Conservation (phyloP, 192 early-diverging fungal species). For the Pilaira anomala region DNA sequence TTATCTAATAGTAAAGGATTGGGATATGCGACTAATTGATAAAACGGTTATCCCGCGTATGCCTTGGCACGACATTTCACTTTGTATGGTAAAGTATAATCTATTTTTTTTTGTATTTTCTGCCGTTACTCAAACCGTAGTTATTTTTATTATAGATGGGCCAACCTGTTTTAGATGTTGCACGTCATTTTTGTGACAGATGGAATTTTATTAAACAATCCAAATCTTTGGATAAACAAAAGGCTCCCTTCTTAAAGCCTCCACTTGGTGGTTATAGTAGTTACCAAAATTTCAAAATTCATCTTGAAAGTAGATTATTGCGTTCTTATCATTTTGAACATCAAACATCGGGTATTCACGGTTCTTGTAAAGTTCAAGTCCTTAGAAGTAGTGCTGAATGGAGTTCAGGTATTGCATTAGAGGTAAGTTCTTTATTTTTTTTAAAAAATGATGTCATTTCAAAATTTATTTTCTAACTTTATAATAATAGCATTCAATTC, state of each 20-base stretch:
- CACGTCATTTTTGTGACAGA: conserved; percentile 79
- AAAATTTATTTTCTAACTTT: no score
- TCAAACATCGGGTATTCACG: conserved; percentile 50
- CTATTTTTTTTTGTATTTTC: not conserved
- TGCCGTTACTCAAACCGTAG: not conserved
- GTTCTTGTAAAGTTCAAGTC: conserved; percentile 59
- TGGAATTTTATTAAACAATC: conserved; percentile 84
- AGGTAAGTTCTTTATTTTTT: conserved; percentile 30
- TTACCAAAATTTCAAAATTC: conserved; percentile 29
- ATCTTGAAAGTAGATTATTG: conserved; percentile 48
- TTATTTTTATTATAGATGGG: conserved; percentile 41
- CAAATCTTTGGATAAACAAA: conserved; percentile 54
- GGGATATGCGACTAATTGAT: conserved; percentile 43
- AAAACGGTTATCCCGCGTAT: conserved; percentile 54
- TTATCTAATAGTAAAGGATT: conserved; percentile 41
- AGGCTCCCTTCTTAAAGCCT: conserved; percentile 66
- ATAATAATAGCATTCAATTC: conserved; percentile 61
- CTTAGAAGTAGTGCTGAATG: conserved; percentile 66
- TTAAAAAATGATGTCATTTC: not conserved
- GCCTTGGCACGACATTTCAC: conserved; percentile 87
- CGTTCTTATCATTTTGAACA: conserved; percentile 46
- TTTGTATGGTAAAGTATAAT: conserved; percentile 50
- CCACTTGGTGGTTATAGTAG: conserved; percentile 26
- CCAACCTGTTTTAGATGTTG: conserved; percentile 72
- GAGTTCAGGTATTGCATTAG: conserved; percentile 62